These are phyloP conservation scores for Collybiopsis luxurians DNA, from an alignment of 768 basidiomycete genomes.

Conservation along the genomic window DNA sequence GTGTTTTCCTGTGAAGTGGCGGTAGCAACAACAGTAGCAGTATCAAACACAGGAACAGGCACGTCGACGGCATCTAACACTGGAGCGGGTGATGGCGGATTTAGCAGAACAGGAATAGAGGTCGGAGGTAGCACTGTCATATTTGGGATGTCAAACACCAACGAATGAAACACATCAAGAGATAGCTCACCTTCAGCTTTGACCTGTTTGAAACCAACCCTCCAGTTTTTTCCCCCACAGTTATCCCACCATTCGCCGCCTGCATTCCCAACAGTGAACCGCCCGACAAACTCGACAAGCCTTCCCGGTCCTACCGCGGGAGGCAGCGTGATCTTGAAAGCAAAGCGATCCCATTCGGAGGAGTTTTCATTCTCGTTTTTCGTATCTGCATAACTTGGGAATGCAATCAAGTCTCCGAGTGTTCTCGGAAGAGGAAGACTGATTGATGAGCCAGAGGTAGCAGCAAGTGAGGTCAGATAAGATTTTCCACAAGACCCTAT, in stretches of 20 bases:
- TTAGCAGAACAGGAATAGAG: neutral
- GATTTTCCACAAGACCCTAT: conserved; percentile 5
- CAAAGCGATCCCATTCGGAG: conserved; percentile 52
- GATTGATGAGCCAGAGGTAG: neutral
- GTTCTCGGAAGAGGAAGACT: neutral
- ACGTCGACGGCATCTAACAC: neutral
- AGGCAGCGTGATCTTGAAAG: conserved; percentile 55
- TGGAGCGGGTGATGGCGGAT: neutral
- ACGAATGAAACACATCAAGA: no score
- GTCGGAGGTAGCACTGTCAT: neutral
- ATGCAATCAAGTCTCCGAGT: conserved; percentile 36
- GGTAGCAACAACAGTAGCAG: no score
- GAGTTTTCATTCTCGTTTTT: neutral
- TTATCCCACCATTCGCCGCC: conserved; percentile 93
- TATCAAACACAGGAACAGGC: no score
- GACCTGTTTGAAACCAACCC: conserved; percentile 52
- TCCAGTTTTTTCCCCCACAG: conserved; percentile 76
- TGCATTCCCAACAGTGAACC: conserved; percentile 5
- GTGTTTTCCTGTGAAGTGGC: neutral
- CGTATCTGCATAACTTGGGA: neutral
- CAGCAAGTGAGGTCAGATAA: neutral
- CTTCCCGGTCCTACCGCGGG: conserved; percentile 18
- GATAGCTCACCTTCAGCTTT: neutral
- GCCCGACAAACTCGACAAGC: conserved; percentile 38
- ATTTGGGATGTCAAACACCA: no score